Conservation (phyloP, 305 asterid genomes). For the Rubia tinctorum region DNA sequence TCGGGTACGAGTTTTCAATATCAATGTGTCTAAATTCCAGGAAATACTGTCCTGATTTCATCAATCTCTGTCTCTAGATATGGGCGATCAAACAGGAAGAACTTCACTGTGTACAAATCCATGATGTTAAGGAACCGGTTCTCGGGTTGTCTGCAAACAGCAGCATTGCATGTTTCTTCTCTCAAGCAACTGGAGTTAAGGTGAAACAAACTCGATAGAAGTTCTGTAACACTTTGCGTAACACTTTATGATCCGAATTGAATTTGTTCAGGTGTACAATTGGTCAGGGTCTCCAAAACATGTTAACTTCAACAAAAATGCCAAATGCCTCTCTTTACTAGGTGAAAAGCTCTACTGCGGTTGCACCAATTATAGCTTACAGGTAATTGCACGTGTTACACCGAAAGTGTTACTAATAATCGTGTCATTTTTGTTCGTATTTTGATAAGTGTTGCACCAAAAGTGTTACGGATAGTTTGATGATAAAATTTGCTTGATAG, state of each 20-base stretch:
- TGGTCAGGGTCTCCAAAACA: conserved; percentile 70
- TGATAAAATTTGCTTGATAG: conserved; percentile 31
- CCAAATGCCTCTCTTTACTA: conserved; percentile 49
- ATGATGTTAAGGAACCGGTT: conserved; percentile 74
- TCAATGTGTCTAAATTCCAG: not conserved
- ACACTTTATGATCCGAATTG: not conserved
- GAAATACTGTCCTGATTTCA: not conserved
- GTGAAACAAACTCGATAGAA: conserved; percentile 21
- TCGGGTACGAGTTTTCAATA: conserved; percentile 34
- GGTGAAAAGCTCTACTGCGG: conserved; percentile 77
- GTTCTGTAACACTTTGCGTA: not conserved
- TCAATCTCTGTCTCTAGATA: conserved; percentile 31
- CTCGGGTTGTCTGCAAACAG: conserved; percentile 52
- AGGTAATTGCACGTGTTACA: conserved; percentile 28
- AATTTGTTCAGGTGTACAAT: conserved; percentile 50
- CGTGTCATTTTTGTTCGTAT: too few relatives aligned
- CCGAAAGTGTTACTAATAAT: too few relatives aligned
- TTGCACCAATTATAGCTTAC: conserved; percentile 64
- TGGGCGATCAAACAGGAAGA: conserved; percentile 84
- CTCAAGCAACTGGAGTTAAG: conserved; percentile 80
- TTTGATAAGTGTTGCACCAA: too few relatives aligned
- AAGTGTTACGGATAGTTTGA: too few relatives aligned
- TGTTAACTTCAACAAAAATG: conserved; percentile 65
- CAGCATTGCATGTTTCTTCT: conserved; percentile 49
- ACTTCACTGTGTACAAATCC: conserved; percentile 72